phyloP scores from a whole-genome alignment of 371 early-diverging fungal genomes.

The Racocetra persica region DNA sequence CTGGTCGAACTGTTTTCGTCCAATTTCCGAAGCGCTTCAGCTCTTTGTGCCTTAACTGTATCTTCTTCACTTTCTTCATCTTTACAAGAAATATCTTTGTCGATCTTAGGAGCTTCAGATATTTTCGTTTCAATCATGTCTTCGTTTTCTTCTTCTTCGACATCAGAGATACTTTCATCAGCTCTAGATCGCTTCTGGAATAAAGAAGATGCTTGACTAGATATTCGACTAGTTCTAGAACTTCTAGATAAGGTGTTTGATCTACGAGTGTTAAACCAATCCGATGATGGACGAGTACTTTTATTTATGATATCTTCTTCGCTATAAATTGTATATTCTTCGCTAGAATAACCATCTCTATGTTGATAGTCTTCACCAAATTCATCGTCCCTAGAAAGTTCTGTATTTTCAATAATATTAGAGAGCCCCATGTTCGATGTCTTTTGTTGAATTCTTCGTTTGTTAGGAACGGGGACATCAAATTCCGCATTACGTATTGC shows the following conservation, averaged over 20 bases:
- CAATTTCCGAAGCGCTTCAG: not conserved
- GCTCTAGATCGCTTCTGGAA: not conserved
- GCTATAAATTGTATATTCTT: slow-evolving; percentile 6
- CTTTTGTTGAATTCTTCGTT: slow-evolving; percentile 2
- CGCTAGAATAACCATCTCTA: slow-evolving; percentile 15
- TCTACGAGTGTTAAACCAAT: slow-evolving; percentile 20
- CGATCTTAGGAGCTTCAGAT: not conserved
- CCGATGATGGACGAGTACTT: slow-evolving; percentile 24
- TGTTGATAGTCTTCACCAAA: slow-evolving; percentile 31
- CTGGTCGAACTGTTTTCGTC: not conserved
- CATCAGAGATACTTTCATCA: slow-evolving; percentile 12
- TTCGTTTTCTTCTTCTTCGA: slow-evolving; percentile 5
- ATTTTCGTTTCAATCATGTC: not conserved
- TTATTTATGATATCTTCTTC: slow-evolving; percentile 18
- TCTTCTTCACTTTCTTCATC: slow-evolving; percentile 28
- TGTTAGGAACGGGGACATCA: not conserved
- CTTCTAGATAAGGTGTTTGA: not conserved
- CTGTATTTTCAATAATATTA: slow-evolving; percentile 30
- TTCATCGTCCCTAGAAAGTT: slow-evolving; percentile 11
- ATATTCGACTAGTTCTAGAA: slow-evolving; percentile 5
- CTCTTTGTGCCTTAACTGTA: slow-evolving; percentile 23
- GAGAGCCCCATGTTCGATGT: slow-evolving; percentile 49
- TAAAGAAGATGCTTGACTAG: not conserved
- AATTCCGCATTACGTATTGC: slow-evolving; percentile 58
- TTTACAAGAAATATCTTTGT: not conserved